Percentiles rank a stretch among this genome's conserved stretches.
Conservation (phyloP, 140 eudicot genomes). For the Senecio squalidus region DNA sequence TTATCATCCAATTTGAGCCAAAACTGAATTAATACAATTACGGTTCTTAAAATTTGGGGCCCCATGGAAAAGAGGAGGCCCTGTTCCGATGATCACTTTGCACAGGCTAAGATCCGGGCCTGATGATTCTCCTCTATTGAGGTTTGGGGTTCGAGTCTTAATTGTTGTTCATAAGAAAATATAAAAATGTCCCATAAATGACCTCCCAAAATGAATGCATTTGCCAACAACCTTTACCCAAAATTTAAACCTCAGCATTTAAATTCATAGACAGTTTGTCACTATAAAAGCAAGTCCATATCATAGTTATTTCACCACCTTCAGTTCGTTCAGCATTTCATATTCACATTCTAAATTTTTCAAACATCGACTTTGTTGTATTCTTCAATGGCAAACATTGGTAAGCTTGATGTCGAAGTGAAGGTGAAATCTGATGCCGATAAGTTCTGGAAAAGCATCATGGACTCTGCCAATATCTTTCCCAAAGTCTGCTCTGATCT, state of each 20-base stretch:
- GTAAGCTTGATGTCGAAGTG: conserved; percentile 73
- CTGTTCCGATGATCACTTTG: too few relatives aligned
- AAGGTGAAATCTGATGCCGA: conserved; percentile 57
- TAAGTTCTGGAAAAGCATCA: conserved; percentile 54
- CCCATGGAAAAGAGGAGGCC: too few relatives aligned
- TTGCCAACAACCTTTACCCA: conserved; percentile 23
- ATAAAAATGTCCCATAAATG: conserved; percentile 5
- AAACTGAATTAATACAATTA: too few relatives aligned
- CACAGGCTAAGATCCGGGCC: too few relatives aligned
- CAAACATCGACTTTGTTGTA: conserved; percentile 13
- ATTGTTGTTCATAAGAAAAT: too few relatives aligned
- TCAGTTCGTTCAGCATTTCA: neutral
- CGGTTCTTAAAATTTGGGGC: too few relatives aligned
- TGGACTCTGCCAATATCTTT: conserved; percentile 52
- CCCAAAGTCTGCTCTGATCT: conserved; percentile 69
- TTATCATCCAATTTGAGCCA: too few relatives aligned
- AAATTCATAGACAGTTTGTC: neutral
- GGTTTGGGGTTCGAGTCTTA: too few relatives aligned
- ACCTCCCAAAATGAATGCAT: conserved; percentile 22
- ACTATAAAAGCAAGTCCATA: conserved; percentile 26
- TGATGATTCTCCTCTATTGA: too few relatives aligned
- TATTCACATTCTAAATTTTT: neutral
- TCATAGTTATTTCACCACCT: conserved; percentile 12
- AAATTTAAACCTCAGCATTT: conserved; percentile 20
- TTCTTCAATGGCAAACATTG: conserved; percentile 31